Evolutionary conservation across 441 rosid genomes (phyloP), one percentile per base, ranked within the genome.

Genomic region (Biscutella laevigata): DNA sequence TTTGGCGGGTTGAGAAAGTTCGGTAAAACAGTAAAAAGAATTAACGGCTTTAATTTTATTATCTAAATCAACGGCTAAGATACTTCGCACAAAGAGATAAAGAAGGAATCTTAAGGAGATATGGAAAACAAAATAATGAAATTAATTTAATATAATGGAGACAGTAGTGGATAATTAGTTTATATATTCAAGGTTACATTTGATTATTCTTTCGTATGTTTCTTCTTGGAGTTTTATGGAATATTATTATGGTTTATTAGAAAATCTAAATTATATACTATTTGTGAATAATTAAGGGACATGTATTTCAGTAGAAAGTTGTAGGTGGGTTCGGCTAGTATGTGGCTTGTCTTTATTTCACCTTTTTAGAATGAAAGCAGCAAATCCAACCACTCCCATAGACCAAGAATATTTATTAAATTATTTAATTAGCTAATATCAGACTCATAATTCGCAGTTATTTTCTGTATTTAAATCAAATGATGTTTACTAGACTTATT

Each of bases 301-400:
- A 66, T 66, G 51, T 8, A 66, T 51, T 66, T 66, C 70, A 66
- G 65, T 66, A 44, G 32, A 52, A 57, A 58, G 55, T 51, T 66
- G 37, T 44, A 17, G 42, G 60, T 66, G 54, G 54, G 56, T 57
- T 58, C 48, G 36, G 64, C 48, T 52, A 66, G 14, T 66, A 24
- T 58, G 70, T 66, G 70, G 53, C 13, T 50, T 51, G 65, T 66
- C 70, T 66, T 58, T 66, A 58, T 29, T 64, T 61, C 0, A 17
- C 68, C 77, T 73, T 71, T 73, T 69, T 60, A 41, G 61, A 46
- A 67, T 75, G 34, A 68, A 66, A 69, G 66, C 72, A 69, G 71
- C 64, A 74, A 28, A 15, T 53, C 75, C 78, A 74, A 71, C 79
- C 0, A 62, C 78, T 59, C 68, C 35, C 44, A 57, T 44, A 55